A percentile compares a stretch with the other conserved stretches of the same genome.
Evolutionary conservation across 306 rosid species (phyloP).

Genomic region (Cyamopsis tetragonoloba): DNA sequence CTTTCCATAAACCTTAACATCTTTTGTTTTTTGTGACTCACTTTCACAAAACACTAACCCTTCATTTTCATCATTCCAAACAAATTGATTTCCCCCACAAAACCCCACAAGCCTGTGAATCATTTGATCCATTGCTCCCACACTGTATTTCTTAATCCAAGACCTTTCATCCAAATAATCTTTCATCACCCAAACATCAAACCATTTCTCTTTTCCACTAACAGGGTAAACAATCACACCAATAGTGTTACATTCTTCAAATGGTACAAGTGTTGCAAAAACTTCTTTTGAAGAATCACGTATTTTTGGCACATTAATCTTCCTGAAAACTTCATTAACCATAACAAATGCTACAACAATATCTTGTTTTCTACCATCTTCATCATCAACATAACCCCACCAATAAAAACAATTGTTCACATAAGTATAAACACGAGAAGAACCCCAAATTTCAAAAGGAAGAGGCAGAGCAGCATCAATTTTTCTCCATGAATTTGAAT

Average conservation of each 20-base stretch:
- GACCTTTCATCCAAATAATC: constrained; percentile 22
- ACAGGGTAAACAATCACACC: background rate
- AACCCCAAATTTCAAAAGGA: constrained; percentile 16
- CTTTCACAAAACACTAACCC: constrained; percentile 7
- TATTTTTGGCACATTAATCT: constrained; percentile 3
- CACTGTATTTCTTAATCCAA: constrained; percentile 25
- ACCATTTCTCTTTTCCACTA: background rate
- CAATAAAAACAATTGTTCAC: constrained; percentile 24
- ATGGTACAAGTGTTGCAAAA: background rate
- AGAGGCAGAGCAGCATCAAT: background rate
- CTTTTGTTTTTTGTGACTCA: background rate
- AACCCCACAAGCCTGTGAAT: constrained; percentile 25
- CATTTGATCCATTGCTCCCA: constrained; percentile 4
- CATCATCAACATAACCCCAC: constrained; percentile 10
- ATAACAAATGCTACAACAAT: constrained; percentile 8
- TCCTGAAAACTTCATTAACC: constrained; percentile 10
- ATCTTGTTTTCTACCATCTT: background rate
- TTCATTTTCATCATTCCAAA: constrained; percentile 5
- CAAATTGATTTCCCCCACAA: background rate
- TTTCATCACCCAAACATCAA: constrained; percentile 23
- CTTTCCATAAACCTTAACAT: background rate
- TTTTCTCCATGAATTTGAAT: constrained; percentile 23
- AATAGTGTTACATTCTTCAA: background rate
- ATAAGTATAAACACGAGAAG: constrained; percentile 20
- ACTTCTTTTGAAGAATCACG: background rate